phyloP scores from a whole-genome alignment of 768 basidiomycete genomes.

The Pholiota conissans region DNA sequence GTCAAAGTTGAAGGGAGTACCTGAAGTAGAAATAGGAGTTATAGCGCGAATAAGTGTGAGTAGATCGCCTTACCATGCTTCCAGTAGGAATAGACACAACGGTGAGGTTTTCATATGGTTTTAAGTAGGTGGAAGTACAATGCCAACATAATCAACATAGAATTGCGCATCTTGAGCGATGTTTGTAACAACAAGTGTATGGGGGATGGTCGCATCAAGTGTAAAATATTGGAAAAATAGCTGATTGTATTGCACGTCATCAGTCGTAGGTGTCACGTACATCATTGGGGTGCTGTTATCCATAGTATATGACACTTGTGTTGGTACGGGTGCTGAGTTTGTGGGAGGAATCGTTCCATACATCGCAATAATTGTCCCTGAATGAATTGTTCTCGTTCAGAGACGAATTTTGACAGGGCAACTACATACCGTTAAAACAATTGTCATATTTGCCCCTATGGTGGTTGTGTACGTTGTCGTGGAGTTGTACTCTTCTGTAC shows the following conservation, averaged over 20 bases:
- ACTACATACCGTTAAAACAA: not conserved
- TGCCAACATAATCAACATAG: not conserved
- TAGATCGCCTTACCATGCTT: not conserved
- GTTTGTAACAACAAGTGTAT: not conserved
- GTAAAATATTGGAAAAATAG: not conserved
- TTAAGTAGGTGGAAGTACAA: not conserved
- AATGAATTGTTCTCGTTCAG: not conserved
- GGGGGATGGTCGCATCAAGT: not conserved
- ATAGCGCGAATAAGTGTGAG: no score
- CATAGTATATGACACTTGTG: not conserved
- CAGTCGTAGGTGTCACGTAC: not conserved
- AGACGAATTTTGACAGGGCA: not conserved
- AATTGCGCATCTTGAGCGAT: not conserved
- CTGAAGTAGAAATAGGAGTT: no score
- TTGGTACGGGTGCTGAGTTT: not conserved
- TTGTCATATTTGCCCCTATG: not conserved
- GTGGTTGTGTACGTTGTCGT: not conserved
- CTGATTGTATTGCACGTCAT: not conserved
- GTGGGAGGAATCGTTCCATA: not conserved
- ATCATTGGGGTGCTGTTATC: not conserved
- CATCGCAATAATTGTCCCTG: not conserved
- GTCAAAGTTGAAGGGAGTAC: no score
- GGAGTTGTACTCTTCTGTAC: not conserved
- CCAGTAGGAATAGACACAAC: not conserved
- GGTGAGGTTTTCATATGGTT: not conserved